Percentiles rank a stretch among this genome's conserved stretches.
Conservation (phyloP, 768 basidiomycete genomes). For the Lyophyllum decastes region DNA sequence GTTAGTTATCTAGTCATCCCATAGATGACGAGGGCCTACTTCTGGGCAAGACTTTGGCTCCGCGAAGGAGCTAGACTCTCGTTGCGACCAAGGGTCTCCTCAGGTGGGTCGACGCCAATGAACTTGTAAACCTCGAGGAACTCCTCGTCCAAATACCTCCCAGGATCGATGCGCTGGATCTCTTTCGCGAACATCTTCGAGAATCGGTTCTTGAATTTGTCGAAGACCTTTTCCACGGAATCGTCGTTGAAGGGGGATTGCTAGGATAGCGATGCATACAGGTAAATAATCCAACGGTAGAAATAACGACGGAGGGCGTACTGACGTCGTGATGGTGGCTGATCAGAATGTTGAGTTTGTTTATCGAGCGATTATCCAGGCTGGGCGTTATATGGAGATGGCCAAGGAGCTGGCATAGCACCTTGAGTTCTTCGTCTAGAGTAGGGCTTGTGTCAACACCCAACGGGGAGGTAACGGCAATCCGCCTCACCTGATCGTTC, state of each 20-base stretch:
- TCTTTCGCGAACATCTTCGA: slow-evolving; percentile 42
- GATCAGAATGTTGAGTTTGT: slow-evolving; percentile 50
- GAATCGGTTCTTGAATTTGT: slow-evolving; percentile 52
- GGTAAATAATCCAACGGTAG: background rate
- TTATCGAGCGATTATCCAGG: slow-evolving; percentile 37
- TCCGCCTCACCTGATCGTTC: slow-evolving; percentile 42
- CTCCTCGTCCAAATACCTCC: slow-evolving; percentile 39
- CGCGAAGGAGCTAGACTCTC: slow-evolving; percentile 3
- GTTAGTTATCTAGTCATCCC: slow-evolving; percentile 12
- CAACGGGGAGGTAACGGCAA: slow-evolving; percentile 5
- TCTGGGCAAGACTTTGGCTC: slow-evolving; percentile 15
- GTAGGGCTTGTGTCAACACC: background rate
- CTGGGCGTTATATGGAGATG: slow-evolving; percentile 55
- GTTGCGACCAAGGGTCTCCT: slow-evolving; percentile 17
- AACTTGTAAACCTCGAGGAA: slow-evolving; percentile 41
- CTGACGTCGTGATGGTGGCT: slow-evolving; percentile 51
- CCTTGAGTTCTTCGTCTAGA: slow-evolving; percentile 62
- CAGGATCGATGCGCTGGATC: slow-evolving; percentile 38
- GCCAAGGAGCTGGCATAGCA: slow-evolving; percentile 60
- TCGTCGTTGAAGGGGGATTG: slow-evolving; percentile 61
- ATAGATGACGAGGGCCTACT: background rate
- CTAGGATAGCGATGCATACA: slow-evolving; percentile 27
- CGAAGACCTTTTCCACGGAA: slow-evolving; percentile 53
- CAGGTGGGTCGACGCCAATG: slow-evolving; percentile 41
- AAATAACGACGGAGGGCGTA: background rate